Conservation (phyloP, 352 stramenopile genomes). For the Phytophthora uliginosa region DNA sequence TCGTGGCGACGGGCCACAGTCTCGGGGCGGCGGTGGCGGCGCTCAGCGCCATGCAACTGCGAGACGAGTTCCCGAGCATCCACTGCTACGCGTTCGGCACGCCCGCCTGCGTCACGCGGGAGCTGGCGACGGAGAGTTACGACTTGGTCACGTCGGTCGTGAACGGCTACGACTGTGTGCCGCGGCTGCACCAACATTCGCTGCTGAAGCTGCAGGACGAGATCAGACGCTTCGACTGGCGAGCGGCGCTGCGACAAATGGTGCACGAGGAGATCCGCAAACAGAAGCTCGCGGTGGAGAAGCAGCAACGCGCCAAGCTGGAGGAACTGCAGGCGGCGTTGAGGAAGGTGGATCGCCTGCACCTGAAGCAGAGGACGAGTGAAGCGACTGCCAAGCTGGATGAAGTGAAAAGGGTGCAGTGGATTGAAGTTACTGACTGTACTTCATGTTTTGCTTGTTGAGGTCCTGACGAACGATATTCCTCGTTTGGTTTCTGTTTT, state of each 20-base stretch:
- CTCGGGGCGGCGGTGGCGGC: constrained; percentile 77
- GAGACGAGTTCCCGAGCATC: constrained; percentile 51
- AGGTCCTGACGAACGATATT: neutral
- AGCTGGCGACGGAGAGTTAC: constrained; percentile 62
- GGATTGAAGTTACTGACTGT: no score
- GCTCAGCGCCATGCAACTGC: constrained; percentile 67
- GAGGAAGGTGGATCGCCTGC: constrained; percentile 51
- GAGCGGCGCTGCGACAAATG: constrained; percentile 58
- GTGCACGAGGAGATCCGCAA: constrained; percentile 69
- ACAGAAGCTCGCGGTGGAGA: constrained; percentile 55
- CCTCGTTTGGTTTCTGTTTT: neutral
- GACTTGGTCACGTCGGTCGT: constrained; percentile 80
- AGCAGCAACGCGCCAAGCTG: constrained; percentile 62
- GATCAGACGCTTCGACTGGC: constrained; percentile 78
- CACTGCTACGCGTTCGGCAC: constrained; percentile 80
- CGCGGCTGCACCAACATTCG: constrained; percentile 82
- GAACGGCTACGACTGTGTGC: constrained; percentile 87
- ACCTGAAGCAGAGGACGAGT: constrained; percentile 54
- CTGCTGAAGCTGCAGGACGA: constrained; percentile 73
- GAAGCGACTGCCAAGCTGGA: constrained; percentile 60
- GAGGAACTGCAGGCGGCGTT: constrained; percentile 55
- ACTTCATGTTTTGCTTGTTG: neutral
- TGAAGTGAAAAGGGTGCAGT: constrained; percentile 51
- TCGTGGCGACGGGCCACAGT: constrained; percentile 79
- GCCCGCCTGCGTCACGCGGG: constrained; percentile 72